Percentiles rank a stretch among this genome's conserved stretches.
phyloP scores from a whole-genome alignment of 257 asterid species.

The Mitragyna speciosa region DNA sequence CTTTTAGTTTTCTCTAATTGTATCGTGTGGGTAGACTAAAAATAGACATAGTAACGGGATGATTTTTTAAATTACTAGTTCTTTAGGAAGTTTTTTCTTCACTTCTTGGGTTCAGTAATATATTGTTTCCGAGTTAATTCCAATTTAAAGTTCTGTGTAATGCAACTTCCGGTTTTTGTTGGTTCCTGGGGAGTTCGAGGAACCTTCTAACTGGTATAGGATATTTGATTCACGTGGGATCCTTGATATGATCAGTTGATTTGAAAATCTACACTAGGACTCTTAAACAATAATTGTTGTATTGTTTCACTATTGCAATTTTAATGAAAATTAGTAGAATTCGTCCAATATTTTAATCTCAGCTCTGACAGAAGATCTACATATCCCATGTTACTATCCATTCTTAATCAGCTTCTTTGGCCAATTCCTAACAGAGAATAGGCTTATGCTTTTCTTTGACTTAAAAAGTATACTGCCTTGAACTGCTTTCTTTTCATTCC shows the following conservation, averaged over 20 bases:
- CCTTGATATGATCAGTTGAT: background rate
- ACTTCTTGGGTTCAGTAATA: background rate
- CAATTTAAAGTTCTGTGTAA: background rate
- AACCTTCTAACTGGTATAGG: background rate
- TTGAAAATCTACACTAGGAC: background rate
- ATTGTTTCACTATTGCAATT: background rate
- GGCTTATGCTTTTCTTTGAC: background rate
- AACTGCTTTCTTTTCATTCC: background rate
- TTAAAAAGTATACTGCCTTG: background rate
- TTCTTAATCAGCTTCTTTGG: background rate
- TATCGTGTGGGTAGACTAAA: background rate
- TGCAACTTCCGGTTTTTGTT: background rate
- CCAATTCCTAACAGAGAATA: background rate
- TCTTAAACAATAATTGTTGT: background rate
- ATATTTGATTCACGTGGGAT: background rate
- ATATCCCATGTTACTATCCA: background rate
- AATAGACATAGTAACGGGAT: background rate
- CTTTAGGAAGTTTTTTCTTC: too few relatives aligned
- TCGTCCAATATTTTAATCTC: background rate
- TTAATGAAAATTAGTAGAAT: background rate
- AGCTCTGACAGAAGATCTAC: background rate
- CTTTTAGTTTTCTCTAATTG: background rate
- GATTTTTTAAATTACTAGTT: too few relatives aligned
- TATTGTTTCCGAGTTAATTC: background rate
- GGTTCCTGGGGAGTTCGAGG: background rate